These are phyloP conservation scores for Dendrostoma leiphaemia DNA, from an alignment of 2,329 filamentous ascomycete genomes.

Conservation along the genomic window DNA sequence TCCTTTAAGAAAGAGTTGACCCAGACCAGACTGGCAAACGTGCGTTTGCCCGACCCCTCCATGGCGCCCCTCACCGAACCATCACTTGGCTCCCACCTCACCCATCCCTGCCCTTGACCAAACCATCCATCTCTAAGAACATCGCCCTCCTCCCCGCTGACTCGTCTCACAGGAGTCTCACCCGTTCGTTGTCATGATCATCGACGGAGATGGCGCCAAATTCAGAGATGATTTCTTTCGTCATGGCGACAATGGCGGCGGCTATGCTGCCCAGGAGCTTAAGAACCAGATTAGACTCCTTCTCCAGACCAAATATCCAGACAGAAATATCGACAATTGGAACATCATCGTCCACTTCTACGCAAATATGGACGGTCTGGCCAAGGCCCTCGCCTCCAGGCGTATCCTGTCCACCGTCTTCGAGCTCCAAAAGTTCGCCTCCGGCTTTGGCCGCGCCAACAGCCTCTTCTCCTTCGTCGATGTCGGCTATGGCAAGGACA, in stretches of 20 bases:
- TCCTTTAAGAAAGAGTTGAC: constrained; percentile 9
- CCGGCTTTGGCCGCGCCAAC: constrained; percentile 32
- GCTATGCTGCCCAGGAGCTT: constrained; percentile 30
- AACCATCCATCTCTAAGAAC: neutral
- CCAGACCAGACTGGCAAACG: constrained; percentile 9
- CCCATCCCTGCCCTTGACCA: too few relatives aligned
- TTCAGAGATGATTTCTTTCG: constrained; percentile 32
- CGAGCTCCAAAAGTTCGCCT: constrained; percentile 31
- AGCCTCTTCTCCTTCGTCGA: constrained; percentile 33
- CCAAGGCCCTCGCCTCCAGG: constrained; percentile 26
- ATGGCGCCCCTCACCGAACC: too few relatives aligned
- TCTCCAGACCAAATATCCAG: constrained; percentile 23
- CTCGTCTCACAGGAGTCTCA: constrained; percentile 27
- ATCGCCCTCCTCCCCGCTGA: neutral
- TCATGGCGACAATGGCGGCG: constrained; percentile 31
- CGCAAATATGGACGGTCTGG: constrained; percentile 32
- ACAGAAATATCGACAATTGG: constrained; percentile 29
- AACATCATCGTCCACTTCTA: constrained; percentile 32
- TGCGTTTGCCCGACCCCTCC: constrained; percentile 1
- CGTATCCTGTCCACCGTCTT: constrained; percentile 23
- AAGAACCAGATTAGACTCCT: constrained; percentile 24
- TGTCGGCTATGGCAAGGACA: constrained; percentile 33
- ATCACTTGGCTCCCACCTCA: neutral
- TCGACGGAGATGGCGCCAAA: constrained; percentile 35
- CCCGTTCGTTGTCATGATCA: constrained; percentile 32